Evolutionary conservation across 139 green algal genomes (phyloP).

Genomic region (Spirogloea muscicola): DNA sequence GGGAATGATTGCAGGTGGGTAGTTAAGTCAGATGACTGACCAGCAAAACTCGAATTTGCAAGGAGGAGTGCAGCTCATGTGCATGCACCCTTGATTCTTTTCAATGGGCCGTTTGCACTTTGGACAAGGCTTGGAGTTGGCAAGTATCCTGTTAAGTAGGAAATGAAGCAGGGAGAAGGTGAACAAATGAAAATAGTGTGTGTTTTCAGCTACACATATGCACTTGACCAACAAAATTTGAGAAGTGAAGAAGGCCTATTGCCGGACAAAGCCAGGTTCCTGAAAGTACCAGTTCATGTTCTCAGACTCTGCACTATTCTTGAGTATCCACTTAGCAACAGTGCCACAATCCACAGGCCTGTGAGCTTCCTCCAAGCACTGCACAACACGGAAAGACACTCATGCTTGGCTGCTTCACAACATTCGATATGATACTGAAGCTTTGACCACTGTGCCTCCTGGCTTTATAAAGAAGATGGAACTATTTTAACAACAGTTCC

Average conservation of each 20-base stretch:
- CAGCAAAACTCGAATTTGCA: slow-evolving; percentile 69
- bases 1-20: no score
- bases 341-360: slow-evolving; percentile 67
- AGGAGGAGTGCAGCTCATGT: slow-evolving; percentile 78
- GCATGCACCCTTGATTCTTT: slow-evolving; percentile 86
- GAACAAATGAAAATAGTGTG: no score
- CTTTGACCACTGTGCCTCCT: no score
- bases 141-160: slow-evolving; percentile 67
- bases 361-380: slow-evolving; percentile 70
- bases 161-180: no score
- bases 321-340: slow-evolving; percentile 62
- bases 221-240: no score
- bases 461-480: no score
- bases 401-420: no score
- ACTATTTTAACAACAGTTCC: no score
- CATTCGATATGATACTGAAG: no score
- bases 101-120: slow-evolving; percentile 80
- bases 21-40: no score
- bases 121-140: slow-evolving; percentile 81
- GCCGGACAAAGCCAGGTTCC: not conserved
- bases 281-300: slow-evolving; percentile 64
- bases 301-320: slow-evolving; percentile 76
- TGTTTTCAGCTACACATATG: not conserved
- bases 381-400: no score
- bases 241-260: no score